phyloP scores from a whole-genome alignment of 345 rosid genomes.

The Passiflora organensis region DNA sequence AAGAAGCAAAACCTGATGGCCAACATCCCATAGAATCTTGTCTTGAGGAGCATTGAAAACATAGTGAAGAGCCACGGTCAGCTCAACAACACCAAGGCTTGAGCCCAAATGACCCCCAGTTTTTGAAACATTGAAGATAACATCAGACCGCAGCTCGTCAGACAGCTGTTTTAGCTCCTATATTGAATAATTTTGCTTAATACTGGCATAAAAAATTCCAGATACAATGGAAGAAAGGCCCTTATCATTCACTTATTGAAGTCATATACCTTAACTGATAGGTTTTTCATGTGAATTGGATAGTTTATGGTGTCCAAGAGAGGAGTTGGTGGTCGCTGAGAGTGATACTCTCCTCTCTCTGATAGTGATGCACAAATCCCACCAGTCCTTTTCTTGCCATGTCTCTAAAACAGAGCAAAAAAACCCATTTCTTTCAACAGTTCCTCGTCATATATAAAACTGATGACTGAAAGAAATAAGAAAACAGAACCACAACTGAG shows the following conservation, averaged over 20 bases:
- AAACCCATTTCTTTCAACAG: slow-evolving; percentile 18
- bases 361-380: slow-evolving; percentile 69
- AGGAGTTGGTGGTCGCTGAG: slow-evolving; percentile 83
- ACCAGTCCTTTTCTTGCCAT: slow-evolving; percentile 46
- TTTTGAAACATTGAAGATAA: slow-evolving; percentile 81
- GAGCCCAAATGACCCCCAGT: slow-evolving; percentile 98
- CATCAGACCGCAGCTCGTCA: slow-evolving; percentile 87
- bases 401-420: slow-evolving; percentile 30
- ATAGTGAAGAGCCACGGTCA: slow-evolving; percentile 94
- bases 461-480: background rate
- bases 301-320: slow-evolving; percentile 86
- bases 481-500: background rate
- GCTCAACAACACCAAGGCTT: slow-evolving; percentile 97
- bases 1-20: slow-evolving; percentile 64
- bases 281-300: slow-evolving; percentile 95
- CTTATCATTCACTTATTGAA: background rate
- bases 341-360: slow-evolving; percentile 61
- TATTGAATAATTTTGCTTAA: background rate
- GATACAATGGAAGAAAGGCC: background rate
- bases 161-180: slow-evolving; percentile 86
- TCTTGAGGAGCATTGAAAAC: slow-evolving; percentile 89
- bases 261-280: slow-evolving; percentile 56
- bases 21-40: slow-evolving; percentile 93
- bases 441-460: background rate
- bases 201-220: background rate